A percentile compares a stretch with the other conserved stretches of the same genome.
These are phyloP conservation scores for Hamigera avellanea DNA, from an alignment of 495 filamentous ascomycete genomes.

Conservation along the genomic window DNA sequence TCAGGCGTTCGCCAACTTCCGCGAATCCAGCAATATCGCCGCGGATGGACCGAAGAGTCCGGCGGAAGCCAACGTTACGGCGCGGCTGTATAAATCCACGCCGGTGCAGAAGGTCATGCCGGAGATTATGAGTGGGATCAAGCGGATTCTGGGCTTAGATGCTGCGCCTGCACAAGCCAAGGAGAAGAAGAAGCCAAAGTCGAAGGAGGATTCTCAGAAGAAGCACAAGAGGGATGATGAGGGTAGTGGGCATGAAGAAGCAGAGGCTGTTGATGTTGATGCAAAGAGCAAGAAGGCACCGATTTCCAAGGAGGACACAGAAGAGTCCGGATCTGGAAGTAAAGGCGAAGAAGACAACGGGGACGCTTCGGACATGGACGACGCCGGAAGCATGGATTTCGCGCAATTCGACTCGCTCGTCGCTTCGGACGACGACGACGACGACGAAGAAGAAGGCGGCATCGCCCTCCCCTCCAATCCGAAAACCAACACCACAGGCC, in stretches of 20 bases:
- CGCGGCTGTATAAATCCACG: constrained; percentile 65
- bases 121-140: constrained; percentile 50
- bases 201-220: constrained; percentile 1
- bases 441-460: constrained; percentile 25
- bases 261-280: neutral
- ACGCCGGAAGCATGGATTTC: constrained; percentile 30
- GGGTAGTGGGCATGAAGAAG: constrained; percentile 6
- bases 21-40: constrained; percentile 19
- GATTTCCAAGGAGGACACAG: constrained; percentile 7
- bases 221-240: constrained; percentile 2
- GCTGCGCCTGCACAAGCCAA: constrained; percentile 19
- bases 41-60: constrained; percentile 34
- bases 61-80: constrained; percentile 61
- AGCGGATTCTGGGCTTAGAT: constrained; percentile 46
- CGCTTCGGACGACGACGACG: constrained; percentile 35
- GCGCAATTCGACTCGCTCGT: constrained; percentile 42
- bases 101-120: constrained; percentile 59
- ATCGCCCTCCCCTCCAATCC: neutral
- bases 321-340: constrained; percentile 1
- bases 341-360: constrained; percentile 8
- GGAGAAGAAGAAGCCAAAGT: constrained; percentile 11
- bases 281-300: neutral
- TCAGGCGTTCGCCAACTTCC: constrained; percentile 31
- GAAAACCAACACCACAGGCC: too few relatives aligned
- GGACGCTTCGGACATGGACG: constrained; percentile 8